Evolutionary conservation across 2,329 filamentous ascomycete genomes (phyloP).

Genomic region (Phyllosticta citribraziliensis): DNA sequence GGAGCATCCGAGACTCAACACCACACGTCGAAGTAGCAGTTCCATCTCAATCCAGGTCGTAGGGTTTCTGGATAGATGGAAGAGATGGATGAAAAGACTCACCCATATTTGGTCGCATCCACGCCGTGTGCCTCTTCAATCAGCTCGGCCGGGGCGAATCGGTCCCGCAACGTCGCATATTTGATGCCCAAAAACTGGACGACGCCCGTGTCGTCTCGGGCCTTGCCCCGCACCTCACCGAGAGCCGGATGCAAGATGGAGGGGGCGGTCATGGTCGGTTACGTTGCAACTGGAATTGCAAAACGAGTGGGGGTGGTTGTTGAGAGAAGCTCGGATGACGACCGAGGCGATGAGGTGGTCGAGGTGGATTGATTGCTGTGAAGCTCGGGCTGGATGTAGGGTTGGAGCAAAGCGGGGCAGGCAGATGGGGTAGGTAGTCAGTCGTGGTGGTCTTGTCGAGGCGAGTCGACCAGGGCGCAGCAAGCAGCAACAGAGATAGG

Average conservation of each 20-base stretch:
- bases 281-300: not conserved
- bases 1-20: too few species aligned
- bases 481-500: not conserved
- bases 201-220: slow-evolving; percentile 15
- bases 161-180: slow-evolving; percentile 29
- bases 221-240: slow-evolving; percentile 16
- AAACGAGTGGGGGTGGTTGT: not conserved
- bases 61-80: not conserved
- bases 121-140: slow-evolving; percentile 15
- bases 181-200: slow-evolving; percentile 29
- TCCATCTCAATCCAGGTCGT: too few species aligned
- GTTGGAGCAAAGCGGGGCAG: not conserved
- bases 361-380: not conserved
- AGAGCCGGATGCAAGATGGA: slow-evolving; percentile 15
- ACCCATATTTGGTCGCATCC: slow-evolving; percentile 30
- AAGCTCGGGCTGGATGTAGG: not conserved
- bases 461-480: not conserved
- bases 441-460: not conserved
- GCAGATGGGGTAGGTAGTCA: not conserved
- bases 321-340: not conserved
- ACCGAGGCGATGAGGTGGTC: not conserved
- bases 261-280: slow-evolving; percentile 1
- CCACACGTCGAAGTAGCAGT: too few species aligned
- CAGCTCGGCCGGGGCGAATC: slow-evolving; percentile 26
- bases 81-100: too few species aligned